These are phyloP conservation scores for Dichomitus squalens DNA, from an alignment of 1,284 basidiomycete genomes.

Conservation along the genomic window DNA sequence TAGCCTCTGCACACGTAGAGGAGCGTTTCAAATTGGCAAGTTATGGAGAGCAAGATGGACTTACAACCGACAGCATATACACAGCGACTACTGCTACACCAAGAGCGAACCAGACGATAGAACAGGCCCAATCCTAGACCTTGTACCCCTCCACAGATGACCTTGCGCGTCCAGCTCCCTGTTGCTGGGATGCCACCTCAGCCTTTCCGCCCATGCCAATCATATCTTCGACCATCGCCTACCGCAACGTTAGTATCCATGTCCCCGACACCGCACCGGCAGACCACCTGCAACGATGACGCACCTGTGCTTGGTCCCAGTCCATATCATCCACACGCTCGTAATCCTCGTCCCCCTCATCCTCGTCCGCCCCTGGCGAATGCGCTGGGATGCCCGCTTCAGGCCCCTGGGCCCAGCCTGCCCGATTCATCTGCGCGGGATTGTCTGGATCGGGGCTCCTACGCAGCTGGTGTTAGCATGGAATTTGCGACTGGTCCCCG, in stretches of 20 bases:
- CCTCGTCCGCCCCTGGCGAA: conserved; percentile 41
- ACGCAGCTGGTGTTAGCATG: conserved; percentile 2
- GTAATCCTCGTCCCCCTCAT: conserved; percentile 25
- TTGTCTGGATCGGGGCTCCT: conserved; percentile 53
- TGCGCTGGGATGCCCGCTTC: conserved; percentile 42
- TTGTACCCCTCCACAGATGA: conserved; percentile 3
- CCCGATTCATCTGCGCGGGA: conserved; percentile 44
- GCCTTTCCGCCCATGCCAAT: background rate
- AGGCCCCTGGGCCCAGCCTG: conserved; percentile 58
- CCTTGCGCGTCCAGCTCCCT: background rate
- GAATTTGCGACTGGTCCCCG: no score
- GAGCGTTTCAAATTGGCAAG: no score
- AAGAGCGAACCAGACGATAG: background rate
- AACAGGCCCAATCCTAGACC: background rate
- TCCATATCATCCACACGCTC: conserved; percentile 42
- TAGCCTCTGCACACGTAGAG: no score
- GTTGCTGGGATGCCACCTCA: background rate
- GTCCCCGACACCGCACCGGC: background rate
- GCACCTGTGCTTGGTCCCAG: conserved; percentile 69
- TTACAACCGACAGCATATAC: background rate
- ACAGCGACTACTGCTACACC: background rate
- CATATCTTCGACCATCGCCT: conserved; percentile 13
- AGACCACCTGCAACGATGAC: conserved; percentile 5
- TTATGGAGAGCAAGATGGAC: no score
- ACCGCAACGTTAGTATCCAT: conserved; percentile 39